Evolutionary conservation across 768 basidiomycete species (phyloP), one percentile per base, ranked within the genome.

Genomic region (Leucosporidium scottii): DNA sequence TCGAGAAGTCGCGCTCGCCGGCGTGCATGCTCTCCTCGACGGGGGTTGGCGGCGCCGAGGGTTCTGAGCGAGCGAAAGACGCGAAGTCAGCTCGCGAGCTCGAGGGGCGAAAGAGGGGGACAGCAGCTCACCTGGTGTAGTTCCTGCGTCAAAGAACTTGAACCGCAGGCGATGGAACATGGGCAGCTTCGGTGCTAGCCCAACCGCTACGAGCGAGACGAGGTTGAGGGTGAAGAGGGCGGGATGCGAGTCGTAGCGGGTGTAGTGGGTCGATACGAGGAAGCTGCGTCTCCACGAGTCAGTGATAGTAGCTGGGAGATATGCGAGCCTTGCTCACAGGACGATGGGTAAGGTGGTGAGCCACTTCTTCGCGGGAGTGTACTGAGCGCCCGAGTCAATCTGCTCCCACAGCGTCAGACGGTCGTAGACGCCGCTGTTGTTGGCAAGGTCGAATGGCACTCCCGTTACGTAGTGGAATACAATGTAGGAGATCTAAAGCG

Each of bases 391-490:
- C 59, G 90, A 89, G 78, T 99, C 96, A 59, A 99, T 99, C 82
- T 99, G 96, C 77, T 99, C 96, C 96, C 96, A 99, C 36, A 99
- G 81, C 0, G 96, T 98, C 58, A 98, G 84, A 74, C 97, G 91
- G 78, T 98, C 96, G 79, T 94, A 99, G 18, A 92, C 96, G 28
- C 96, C 96, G 17, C 87, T 88, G 74, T 91, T 89, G 54, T 88
- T 81, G 68, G 89, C 86, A 65, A 85, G 87, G 75, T 92, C 88
- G 78, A 98, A 98, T 12, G 94, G 94, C 53, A 94, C 92, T 62
- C 94, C 94, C 13, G 93, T 97, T 59, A 93, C 92, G 84, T 90
- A 91, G 77, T 98, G 94, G 82, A 98, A 98, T 90, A 98, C 93
- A 69, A 97, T 83, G 80, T 94, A 98, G 17, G 93, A 91, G n/a